Evolutionary conservation across 1,284 basidiomycete species (phyloP).

Genomic region (Microbotryum intermedium): DNA sequence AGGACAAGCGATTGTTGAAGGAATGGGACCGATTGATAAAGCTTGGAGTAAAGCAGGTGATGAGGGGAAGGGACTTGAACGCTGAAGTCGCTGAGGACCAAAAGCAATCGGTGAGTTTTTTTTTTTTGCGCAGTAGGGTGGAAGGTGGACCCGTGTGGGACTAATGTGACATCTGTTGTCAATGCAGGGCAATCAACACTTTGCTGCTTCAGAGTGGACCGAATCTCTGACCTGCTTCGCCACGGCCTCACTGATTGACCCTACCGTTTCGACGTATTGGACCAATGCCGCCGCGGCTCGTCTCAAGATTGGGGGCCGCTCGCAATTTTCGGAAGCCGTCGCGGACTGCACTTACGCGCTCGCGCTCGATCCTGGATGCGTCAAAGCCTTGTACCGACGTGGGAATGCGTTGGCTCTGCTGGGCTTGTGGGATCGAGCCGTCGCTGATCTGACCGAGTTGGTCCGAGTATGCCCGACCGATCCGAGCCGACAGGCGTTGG

Average conservation of each 20-base stretch:
- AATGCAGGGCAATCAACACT: conserved; percentile 20
- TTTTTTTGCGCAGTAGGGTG: neutral
- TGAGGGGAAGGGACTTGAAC: conserved; percentile 7
- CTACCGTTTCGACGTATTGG: conserved; percentile 2
- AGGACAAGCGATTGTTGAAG: conserved; percentile 11
- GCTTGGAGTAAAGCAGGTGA: conserved; percentile 13
- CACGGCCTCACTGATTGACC: conserved; percentile 18
- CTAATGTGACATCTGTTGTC: neutral
- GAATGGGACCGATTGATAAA: conserved; percentile 19
- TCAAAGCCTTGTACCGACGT: conserved; percentile 26
- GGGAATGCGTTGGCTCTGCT: conserved; percentile 12
- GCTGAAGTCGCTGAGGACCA: conserved; percentile 37
- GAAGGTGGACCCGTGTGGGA: neutral
- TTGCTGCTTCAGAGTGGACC: conserved; percentile 14
- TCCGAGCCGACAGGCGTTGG: too few relatives aligned
- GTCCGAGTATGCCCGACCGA: too few relatives aligned
- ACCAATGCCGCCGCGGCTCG: conserved; percentile 25
- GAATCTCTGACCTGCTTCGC: conserved; percentile 23
- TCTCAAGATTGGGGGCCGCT: conserved; percentile 17
- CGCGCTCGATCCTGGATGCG: conserved; percentile 1
- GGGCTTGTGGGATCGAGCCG: conserved; percentile 15
- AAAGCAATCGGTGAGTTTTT: conserved; percentile 51
- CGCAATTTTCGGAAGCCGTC: conserved; percentile 23
- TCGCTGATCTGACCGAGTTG: conserved; percentile 5
- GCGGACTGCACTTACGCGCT: conserved; percentile 25